Evolutionary conservation across 164 flowering plant species (phyloP), one percentile per base, ranked within the genome.

Genomic region (Chimonanthus praecox): DNA sequence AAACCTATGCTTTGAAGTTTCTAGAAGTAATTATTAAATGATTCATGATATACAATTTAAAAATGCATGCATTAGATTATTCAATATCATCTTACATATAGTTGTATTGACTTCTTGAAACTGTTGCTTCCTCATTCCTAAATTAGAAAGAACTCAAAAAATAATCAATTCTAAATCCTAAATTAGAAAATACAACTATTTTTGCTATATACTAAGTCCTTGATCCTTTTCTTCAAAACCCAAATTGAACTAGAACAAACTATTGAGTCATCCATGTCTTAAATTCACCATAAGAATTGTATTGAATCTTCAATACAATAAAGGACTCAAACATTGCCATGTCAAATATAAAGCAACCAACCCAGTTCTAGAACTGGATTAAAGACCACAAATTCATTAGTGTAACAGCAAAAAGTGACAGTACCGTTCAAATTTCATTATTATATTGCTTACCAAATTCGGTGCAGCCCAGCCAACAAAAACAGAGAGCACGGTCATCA

Each of bases 401-500:
- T 13, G 16, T n/a, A 54, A 9, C 33, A 48, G 6, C 11, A 7
- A 69, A 51, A 51, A 48, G 33, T 6, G 20, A 47, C n/a, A 68
- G 65, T 4, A 48, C 44, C 11, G 2, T 33, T 71, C 18, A 20
- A 47, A 18, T 50, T 6, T 18, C 16, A 63, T 1, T 45, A 63
- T 20, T 18, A 73, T 47, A 64, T 5, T 64, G 11, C 88, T 82
- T 77, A 94, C 99, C 87, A 95, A 75, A 84, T 91, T 95, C 68
- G 99, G 98, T 75, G 98, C 97, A 78, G 94, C 98, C 98, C 97
- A 92, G 48, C 99, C 99, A 81, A 92, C 86, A 75, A 89, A 77
- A 73, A 76, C 97, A 69, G 99, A 95, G 48, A 95, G 87, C 77
- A 88, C 86, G 10, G 98, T 92, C 99, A 94, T 94, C 69, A 96